These are phyloP conservation scores for Gamarada debralockiae DNA, from an alignment of 495 filamentous ascomycete genomes.

Conservation along the genomic window DNA sequence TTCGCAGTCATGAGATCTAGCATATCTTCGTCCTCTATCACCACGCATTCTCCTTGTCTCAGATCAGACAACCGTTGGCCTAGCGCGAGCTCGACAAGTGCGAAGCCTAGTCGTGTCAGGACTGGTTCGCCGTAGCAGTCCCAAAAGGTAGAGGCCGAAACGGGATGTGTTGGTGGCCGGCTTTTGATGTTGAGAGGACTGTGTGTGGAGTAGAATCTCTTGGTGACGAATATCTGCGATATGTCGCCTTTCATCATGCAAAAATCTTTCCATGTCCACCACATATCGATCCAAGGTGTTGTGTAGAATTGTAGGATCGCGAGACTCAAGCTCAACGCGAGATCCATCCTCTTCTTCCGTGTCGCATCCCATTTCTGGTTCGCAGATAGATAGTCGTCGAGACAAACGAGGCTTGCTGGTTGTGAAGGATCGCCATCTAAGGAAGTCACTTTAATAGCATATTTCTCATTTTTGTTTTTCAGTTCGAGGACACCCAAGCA, in stretches of 20 bases:
- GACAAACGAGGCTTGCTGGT: not conserved
- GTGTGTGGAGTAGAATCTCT: slow-evolving; percentile 3
- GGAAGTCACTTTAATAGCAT: not conserved
- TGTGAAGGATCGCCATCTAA: not conserved
- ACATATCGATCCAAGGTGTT: slow-evolving; percentile 11
- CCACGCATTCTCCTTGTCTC: not conserved
- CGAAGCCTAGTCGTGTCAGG: slow-evolving; percentile 19
- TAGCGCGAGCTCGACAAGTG: slow-evolving; percentile 21
- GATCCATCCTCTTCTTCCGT: slow-evolving; percentile 5
- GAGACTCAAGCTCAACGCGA: slow-evolving; percentile 15
- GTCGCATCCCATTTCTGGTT: slow-evolving; percentile 2
- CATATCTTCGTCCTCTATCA: not conserved
- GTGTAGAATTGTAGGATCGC: slow-evolving; percentile 12
- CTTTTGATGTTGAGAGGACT: not conserved
- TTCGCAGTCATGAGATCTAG: slow-evolving; percentile 7
- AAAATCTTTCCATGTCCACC: slow-evolving; percentile 15
- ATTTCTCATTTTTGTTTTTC: not conserved
- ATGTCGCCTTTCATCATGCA: not conserved
- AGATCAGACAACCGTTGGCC: slow-evolving; percentile 7
- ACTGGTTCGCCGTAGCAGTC: slow-evolving; percentile 8
- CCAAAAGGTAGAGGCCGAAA: slow-evolving; percentile 2
- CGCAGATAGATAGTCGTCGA: not conserved
- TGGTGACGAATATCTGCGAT: slow-evolving; percentile 1
- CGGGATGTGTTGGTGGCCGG: not conserved
- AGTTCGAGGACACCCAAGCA: not conserved